Evolutionary conservation across 2,329 filamentous ascomycete genomes (phyloP), one percentile per base, ranked within the genome.

Genomic region (Penicillium frequentans): DNA sequence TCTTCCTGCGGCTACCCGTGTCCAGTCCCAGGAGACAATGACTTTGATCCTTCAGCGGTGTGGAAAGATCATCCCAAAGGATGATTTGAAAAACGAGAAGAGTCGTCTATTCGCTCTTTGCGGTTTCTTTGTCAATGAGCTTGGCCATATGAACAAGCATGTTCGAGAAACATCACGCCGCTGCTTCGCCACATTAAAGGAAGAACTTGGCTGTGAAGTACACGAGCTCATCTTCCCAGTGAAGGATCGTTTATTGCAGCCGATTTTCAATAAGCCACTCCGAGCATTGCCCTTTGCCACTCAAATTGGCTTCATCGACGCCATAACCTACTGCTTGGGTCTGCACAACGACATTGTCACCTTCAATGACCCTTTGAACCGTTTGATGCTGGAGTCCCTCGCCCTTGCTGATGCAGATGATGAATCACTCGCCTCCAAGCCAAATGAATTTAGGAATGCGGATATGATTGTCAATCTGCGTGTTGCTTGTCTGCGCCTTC

Each of bases 241-340:
- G 67, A 96, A 95, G 74, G 93, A 98, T 57, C 85, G 91, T 31
- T 83, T 98, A 35, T 80, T 98, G n/a, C 84, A 88, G 58, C 91
- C 93, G 0, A 97, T 99, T 48, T 99, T 95, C 78, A 90, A 91
- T 64, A 99, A 99, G 73, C 95, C 95, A 14, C 77, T 99, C 21
- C 86, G 95, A 59, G 96, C 95, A 0, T 79, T 99, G 59, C 95
- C 95, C 0, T 99, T 99, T 70, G 84, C 91, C 5, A 93, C 91
- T 3, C 96, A 99, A 77, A 99, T 99, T 64, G 96, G 95, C 4
- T 98, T 96, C 70, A 97, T 99, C 65, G 96, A 99, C 72, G 95
- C 95, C 1, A 92, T 99, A 70, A 96, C 91, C 0, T 99, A 96
- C 74, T 96, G 96, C 70, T 85, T 99, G 78, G 88, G 89, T 55